phyloP scores from a whole-genome alignment of 2,329 filamentous ascomycete species.

The Seiridium unicorne region DNA sequence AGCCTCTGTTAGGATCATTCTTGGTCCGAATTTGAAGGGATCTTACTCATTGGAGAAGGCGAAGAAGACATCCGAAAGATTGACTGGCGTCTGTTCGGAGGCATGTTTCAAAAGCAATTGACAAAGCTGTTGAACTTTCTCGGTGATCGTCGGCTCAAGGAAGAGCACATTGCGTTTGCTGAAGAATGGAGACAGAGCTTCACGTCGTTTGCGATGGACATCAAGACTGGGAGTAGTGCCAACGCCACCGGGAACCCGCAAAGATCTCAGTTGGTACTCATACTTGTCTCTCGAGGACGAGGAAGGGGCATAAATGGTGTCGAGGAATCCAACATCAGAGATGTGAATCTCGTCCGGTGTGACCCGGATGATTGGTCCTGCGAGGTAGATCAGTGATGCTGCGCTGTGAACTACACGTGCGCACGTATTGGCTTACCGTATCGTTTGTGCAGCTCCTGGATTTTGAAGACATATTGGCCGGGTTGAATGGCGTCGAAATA shows the following conservation, averaged over 20 bases:
- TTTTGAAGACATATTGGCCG: slow-evolving; percentile 19
- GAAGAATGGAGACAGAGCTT: slow-evolving; percentile 21
- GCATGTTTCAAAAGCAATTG: background rate
- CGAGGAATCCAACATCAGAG: slow-evolving; percentile 26
- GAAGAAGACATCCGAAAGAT: slow-evolving; percentile 21
- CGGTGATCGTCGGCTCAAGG: background rate
- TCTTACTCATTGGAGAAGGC: slow-evolving; percentile 21
- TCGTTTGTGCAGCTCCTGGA: slow-evolving; percentile 19
- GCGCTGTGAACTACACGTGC: slow-evolving; percentile 7
- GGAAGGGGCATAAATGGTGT: slow-evolving; percentile 18
- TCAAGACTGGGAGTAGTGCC: slow-evolving; percentile 14
- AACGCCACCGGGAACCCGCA: slow-evolving; percentile 11
- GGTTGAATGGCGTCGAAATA: slow-evolving; percentile 19
- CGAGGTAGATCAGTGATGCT: background rate
- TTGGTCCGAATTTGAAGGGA: background rate
- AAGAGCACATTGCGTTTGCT: slow-evolving; percentile 11
- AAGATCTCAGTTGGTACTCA: background rate
- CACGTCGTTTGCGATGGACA: slow-evolving; percentile 15
- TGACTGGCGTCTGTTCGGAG: slow-evolving; percentile 8
- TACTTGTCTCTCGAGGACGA: slow-evolving; percentile 2
- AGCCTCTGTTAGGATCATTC: background rate
- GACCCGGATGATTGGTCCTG: slow-evolving; percentile 30
- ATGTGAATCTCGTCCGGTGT: slow-evolving; percentile 31
- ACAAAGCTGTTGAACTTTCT: slow-evolving; percentile 1
- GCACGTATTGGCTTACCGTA: slow-evolving; percentile 19